Conservation (phyloP, 257 asterid genomes). For the Primulina eburnea region DNA sequence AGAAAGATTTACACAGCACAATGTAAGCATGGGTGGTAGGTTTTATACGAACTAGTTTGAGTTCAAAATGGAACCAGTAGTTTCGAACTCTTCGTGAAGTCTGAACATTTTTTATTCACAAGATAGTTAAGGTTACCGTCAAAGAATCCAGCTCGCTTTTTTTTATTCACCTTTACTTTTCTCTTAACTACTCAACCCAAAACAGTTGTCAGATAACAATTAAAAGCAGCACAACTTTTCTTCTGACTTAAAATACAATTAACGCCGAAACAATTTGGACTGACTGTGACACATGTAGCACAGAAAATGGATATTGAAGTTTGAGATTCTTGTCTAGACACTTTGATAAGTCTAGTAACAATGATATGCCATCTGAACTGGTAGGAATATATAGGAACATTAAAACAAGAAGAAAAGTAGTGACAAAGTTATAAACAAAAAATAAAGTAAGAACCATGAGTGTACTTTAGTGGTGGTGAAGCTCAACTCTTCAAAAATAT, state of each 20-base stretch:
- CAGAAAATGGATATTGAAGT: background rate
- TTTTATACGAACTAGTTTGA: background rate
- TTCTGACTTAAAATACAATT: background rate
- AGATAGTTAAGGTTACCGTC: background rate
- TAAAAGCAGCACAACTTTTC: background rate
- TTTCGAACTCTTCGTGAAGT: background rate
- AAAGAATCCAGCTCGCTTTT: background rate
- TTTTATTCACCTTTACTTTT: background rate
- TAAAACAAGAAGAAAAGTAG: slow-evolving; percentile 14
- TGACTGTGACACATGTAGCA: background rate
- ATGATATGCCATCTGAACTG: background rate
- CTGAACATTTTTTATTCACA: background rate
- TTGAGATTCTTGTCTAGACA: background rate
- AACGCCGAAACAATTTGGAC: background rate
- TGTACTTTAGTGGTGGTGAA: slow-evolving; percentile 72
- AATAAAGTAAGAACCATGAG: slow-evolving; percentile 21
- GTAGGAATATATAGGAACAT: too few species aligned
- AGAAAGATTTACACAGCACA: too few species aligned
- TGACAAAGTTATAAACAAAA: slow-evolving; percentile 3
- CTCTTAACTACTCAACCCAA: background rate
- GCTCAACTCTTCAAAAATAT: slow-evolving; percentile 81
- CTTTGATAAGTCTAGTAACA: background rate
- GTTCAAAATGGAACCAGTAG: background rate
- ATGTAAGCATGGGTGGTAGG: background rate
- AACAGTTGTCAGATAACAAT: background rate